phyloP scores from a whole-genome alignment of 2,329 filamentous ascomycete species.

The Colletotrichum tabaci region DNA sequence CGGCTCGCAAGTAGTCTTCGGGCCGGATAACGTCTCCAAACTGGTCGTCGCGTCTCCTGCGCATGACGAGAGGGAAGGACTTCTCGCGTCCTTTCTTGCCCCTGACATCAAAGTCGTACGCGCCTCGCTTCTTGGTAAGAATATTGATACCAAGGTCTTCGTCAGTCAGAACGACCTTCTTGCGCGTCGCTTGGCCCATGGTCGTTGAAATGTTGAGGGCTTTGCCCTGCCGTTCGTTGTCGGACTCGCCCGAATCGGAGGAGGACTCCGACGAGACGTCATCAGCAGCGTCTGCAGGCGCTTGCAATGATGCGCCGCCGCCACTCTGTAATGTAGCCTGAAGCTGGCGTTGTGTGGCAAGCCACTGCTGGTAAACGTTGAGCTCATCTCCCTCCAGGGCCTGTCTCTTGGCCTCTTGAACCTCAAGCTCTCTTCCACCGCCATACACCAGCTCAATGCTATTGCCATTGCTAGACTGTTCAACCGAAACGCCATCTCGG shows the following conservation, averaged over 20 bases:
- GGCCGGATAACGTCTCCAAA: constrained; percentile 95
- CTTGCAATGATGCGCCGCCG: constrained; percentile 77
- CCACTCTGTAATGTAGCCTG: constrained; percentile 84
- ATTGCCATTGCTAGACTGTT: constrained; percentile 68
- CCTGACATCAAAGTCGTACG: constrained; percentile 94
- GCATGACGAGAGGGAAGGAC: constrained; percentile 89
- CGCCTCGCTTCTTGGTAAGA: constrained; percentile 86
- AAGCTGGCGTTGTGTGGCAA: constrained; percentile 88
- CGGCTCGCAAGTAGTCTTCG: constrained; percentile 93
- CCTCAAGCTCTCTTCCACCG: constrained; percentile 72
- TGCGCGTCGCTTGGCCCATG: constrained; percentile 85
- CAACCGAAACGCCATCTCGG: constrained; percentile 73
- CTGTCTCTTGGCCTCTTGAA: constrained; percentile 73
- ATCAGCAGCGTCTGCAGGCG: constrained; percentile 81
- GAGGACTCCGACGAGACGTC: constrained; percentile 90
- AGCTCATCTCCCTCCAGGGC: constrained; percentile 84
- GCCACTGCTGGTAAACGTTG: constrained; percentile 89
- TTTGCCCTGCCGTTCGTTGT: constrained; percentile 91
- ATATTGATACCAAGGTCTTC: constrained; percentile 94
- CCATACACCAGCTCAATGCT: constrained; percentile 77
- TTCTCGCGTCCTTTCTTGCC: constrained; percentile 93
- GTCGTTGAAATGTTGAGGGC: constrained; percentile 90
- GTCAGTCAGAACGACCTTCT: constrained; percentile 88
- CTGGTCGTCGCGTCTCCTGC: constrained; percentile 86
- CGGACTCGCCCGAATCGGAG: constrained; percentile 89